A percentile compares a stretch with the other conserved stretches of the same genome.
These are phyloP conservation scores for Russula vinacea DNA, from an alignment of 768 basidiomycete species.

Conservation along the genomic window DNA sequence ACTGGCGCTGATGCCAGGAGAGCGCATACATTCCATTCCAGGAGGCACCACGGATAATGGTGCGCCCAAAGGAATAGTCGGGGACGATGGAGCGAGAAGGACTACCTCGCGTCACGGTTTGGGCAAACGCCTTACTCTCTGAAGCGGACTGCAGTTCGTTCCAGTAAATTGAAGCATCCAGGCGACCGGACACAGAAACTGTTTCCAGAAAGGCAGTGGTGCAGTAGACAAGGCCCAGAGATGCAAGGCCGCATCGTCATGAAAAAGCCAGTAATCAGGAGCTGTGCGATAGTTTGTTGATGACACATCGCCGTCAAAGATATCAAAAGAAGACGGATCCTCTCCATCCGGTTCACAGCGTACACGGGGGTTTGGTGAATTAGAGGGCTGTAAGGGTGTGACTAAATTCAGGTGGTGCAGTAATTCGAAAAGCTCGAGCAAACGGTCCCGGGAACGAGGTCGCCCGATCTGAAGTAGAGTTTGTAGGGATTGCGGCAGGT, in stretches of 20 bases:
- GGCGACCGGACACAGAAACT: slow-evolving; percentile 41
- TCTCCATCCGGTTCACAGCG: slow-evolving; percentile 44
- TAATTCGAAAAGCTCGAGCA: slow-evolving; percentile 60
- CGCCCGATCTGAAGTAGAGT: slow-evolving; percentile 55
- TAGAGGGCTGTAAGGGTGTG: slow-evolving; percentile 52
- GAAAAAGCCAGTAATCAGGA: slow-evolving; percentile 65
- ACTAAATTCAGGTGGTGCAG: slow-evolving; percentile 57
- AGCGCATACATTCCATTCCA: slow-evolving; percentile 64
- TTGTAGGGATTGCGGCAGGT: slow-evolving; percentile 52
- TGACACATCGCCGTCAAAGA: slow-evolving; percentile 45
- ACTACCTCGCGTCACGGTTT: slow-evolving; percentile 24
- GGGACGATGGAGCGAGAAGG: slow-evolving; percentile 34
- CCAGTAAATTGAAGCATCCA: slow-evolving; percentile 56
- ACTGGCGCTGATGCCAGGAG: slow-evolving; percentile 65
- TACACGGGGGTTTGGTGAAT: slow-evolving; percentile 43
- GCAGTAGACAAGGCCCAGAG: slow-evolving; percentile 55
- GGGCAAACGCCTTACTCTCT: slow-evolving; percentile 38
- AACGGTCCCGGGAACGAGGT: slow-evolving; percentile 54
- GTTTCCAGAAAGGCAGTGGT: slow-evolving; percentile 55
- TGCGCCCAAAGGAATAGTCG: slow-evolving; percentile 40
- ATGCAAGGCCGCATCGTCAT: slow-evolving; percentile 52
- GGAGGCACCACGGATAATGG: slow-evolving; percentile 55
- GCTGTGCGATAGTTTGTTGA: slow-evolving; percentile 45
- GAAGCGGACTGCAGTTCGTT: slow-evolving; percentile 49
- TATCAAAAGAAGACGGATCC: slow-evolving; percentile 49